A percentile compares a stretch with the other conserved stretches of the same genome.
Conservation (phyloP, 305 asterid genomes). For the Rubia balearica region DNA sequence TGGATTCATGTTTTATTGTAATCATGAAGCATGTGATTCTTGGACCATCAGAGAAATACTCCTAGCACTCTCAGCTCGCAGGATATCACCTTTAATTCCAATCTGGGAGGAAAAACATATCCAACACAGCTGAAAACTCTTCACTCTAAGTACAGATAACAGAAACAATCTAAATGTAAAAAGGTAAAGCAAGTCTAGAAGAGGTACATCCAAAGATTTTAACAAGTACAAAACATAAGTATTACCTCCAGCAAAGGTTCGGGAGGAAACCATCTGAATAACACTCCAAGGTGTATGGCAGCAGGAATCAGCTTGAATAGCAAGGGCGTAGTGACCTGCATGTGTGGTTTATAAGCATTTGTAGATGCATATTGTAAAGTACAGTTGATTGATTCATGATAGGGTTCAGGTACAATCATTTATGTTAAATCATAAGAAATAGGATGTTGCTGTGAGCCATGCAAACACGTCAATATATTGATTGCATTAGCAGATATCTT, state of each 20-base stretch:
- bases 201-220: not conserved
- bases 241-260: slow-evolving; percentile 52
- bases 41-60: slow-evolving; percentile 53
- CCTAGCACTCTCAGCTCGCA: slow-evolving; percentile 57
- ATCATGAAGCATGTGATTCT: slow-evolving; percentile 56
- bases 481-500: not conserved
- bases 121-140: slow-evolving; percentile 36
- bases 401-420: not conserved
- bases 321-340: slow-evolving; percentile 76
- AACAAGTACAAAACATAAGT: not conserved
- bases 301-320: slow-evolving; percentile 74
- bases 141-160: slow-evolving; percentile 20
- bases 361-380: not conserved
- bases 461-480: not conserved
- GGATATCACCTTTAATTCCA: slow-evolving; percentile 53
- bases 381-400: not conserved
- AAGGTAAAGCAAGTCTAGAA: slow-evolving; percentile 13
- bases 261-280: slow-evolving; percentile 63
- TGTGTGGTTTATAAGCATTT: slow-evolving; percentile 21
- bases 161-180: slow-evolving; percentile 21
- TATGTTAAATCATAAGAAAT: not conserved
- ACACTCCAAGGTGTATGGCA: slow-evolving; percentile 68
- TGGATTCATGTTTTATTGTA: slow-evolving; percentile 32
- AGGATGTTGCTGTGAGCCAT: not conserved
- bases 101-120: slow-evolving; percentile 55